Evolutionary conservation across 2,329 filamentous ascomycete genomes (phyloP), one percentile per base, ranked within the genome.

Genomic region (Metarhizium rileyi): DNA sequence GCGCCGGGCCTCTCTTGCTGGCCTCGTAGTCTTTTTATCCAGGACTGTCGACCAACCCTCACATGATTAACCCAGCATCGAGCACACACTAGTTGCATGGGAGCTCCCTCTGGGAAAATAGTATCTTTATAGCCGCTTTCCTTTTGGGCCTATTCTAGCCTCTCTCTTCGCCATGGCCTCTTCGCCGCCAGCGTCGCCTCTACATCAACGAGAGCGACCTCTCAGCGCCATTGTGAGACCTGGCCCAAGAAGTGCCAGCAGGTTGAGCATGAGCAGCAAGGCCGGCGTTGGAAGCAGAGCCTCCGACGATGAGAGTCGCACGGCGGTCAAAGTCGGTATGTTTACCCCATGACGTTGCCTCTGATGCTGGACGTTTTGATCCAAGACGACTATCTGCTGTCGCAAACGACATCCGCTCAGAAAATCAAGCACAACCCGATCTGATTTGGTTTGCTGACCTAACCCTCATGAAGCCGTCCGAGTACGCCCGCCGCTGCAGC

Each of bases 261-360:
- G 90, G 59, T 75, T 95, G 77, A 95, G 89, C 71, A 85, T 86
- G 73, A 84, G 77, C 61, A 87, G 86, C 71, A 91, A 86, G 67
- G 83, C 81, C 47, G 83, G 80, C 61, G 83, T 76, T 47, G 85
- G 82, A 55, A 95, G 88, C 70, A 81, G 88, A 63, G 84, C 86
- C 23, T 95, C 90, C 0, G 90, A 96, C 61, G 90, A 96, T 59
- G 90, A 95, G 66, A 78, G 78, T 55, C 90, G 87, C 66, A 95
- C 90, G 6, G 87, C 90, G 25, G 90, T 96, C 70, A 93, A 88
- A 91, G 90, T 96, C 65, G 90, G 90, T 96, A 80, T 61, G 90
- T 44, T 7, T 30, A 44, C 20, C 20, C 10, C n/a, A 20, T 8
- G 10, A 3, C n/a, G 0, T 38, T 20, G 35, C n/a, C n/a, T n/a